Conservation (phyloP, 495 filamentous ascomycete species). For the Aspergillus kassunensis region DNA sequence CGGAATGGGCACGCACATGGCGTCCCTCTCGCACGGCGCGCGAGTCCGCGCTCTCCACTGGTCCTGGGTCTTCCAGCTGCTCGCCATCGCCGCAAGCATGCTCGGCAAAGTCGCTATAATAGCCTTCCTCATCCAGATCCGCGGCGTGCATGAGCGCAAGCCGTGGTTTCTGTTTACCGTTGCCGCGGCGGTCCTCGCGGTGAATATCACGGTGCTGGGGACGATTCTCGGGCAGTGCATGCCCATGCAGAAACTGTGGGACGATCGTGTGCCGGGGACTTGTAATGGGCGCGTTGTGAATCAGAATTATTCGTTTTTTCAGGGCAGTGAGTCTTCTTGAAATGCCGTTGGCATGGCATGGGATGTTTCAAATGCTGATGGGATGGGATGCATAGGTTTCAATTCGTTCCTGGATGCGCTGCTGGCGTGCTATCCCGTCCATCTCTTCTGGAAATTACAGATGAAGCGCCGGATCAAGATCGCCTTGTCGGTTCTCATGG, state of each 20-base stretch:
- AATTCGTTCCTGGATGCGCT: conserved; percentile 30
- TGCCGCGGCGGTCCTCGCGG: conserved; percentile 19
- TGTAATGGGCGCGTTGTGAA: conserved; percentile 24
- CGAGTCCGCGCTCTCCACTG: conserved; percentile 21
- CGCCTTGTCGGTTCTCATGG: conserved; percentile 35
- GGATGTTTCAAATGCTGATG: background rate
- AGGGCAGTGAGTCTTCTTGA: conserved; percentile 18
- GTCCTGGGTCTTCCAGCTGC: conserved; percentile 30
- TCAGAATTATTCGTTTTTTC: conserved; percentile 26
- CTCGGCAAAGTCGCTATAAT: conserved; percentile 32
- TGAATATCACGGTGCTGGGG: conserved; percentile 23
- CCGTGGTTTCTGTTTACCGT: conserved; percentile 27
- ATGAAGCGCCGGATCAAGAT: conserved; percentile 28
- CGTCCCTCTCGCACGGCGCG: conserved; percentile 14
- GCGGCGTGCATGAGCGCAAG: conserved; percentile 22
- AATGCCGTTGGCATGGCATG: background rate
- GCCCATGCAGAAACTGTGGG: conserved; percentile 28
- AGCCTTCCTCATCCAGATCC: conserved; percentile 29
- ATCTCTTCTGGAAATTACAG: conserved; percentile 32
- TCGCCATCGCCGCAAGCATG: conserved; percentile 24
- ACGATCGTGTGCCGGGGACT: conserved; percentile 19
- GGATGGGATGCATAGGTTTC: conserved; percentile 12
- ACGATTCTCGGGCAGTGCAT: conserved; percentile 24
- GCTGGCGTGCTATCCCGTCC: conserved; percentile 27
- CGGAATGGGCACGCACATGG: conserved; percentile 27